A percentile compares a stretch with the other conserved stretches of the same genome.
These are phyloP conservation scores for Candida endomychidarum DNA, from an alignment of 805 yeast genomes.

Conservation along the genomic window DNA sequence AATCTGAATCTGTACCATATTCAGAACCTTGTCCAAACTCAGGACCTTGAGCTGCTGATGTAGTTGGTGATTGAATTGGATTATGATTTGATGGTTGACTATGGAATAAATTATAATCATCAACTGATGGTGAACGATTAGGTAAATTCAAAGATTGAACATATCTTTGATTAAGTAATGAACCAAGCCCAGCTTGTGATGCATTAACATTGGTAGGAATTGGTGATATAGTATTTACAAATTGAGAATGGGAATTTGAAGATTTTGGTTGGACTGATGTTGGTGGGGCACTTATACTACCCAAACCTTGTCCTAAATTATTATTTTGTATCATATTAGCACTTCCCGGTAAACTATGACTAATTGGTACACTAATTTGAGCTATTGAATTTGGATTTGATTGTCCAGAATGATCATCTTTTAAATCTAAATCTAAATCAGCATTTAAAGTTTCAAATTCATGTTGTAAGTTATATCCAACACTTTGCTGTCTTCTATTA, in stretches of 20 bases:
- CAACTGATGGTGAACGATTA: conserved; percentile 43
- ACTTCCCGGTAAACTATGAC: background rate
- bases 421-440: conserved; percentile 46
- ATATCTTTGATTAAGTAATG: conserved; percentile 27
- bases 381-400: too few species aligned
- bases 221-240: conserved; percentile 13
- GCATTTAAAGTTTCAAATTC: conserved; percentile 48
- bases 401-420: conserved; percentile 13
- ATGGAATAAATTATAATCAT: conserved; percentile 29
- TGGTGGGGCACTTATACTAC: conserved; percentile 5
- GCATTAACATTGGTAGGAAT: conserved; percentile 16
- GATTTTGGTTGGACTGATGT: background rate
- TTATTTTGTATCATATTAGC: background rate
- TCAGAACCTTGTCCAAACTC: background rate
- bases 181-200: conserved; percentile 23
- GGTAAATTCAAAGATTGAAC: conserved; percentile 33
- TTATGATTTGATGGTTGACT: conserved; percentile 8
- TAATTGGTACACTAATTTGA: background rate
- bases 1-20: conserved; percentile 1
- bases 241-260: conserved; percentile 4
- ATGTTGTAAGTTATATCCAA: conserved; percentile 46
- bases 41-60: background rate
- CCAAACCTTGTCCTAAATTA: background rate
- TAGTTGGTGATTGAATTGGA: conserved; percentile 9
- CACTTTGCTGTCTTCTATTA: conserved; percentile 40